phyloP scores from a whole-genome alignment of 2,329 filamentous ascomycete species.

The Aspergillus fumigatiaffinis region DNA sequence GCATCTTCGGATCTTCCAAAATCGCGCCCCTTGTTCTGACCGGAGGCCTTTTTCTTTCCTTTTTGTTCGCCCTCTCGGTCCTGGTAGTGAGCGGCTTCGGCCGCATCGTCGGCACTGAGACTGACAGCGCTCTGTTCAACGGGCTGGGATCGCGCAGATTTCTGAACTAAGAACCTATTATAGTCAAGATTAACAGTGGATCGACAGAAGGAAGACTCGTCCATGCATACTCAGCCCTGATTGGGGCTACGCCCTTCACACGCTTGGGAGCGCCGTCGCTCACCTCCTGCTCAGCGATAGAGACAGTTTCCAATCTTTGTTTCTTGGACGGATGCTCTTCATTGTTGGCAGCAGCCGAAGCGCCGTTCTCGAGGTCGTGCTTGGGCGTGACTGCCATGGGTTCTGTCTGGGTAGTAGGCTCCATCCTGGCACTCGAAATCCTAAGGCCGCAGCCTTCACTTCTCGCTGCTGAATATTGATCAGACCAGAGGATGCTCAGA shows the following conservation, averaged over 20 bases:
- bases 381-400: constrained; percentile 13
- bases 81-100: constrained; percentile 52
- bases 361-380: constrained; percentile 19
- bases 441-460: neutral
- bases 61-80: constrained; percentile 37
- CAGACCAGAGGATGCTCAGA: neutral
- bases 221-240: constrained; percentile 65
- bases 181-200: neutral
- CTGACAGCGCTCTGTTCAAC: constrained; percentile 47
- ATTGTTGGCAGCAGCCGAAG: constrained; percentile 23
- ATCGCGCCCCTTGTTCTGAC: constrained; percentile 78
- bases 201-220: neutral
- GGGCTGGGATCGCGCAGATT: constrained; percentile 15
- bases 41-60: constrained; percentile 53
- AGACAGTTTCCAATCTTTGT: constrained; percentile 50
- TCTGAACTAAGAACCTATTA: constrained; percentile 30
- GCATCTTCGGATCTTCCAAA: constrained; percentile 79
- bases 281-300: constrained; percentile 19
- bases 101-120: constrained; percentile 59
- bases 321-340: constrained; percentile 55
- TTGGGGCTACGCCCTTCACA: constrained; percentile 60
- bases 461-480: neutral
- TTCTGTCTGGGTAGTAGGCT: constrained; percentile 6
- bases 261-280: constrained; percentile 29
- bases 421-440: constrained; percentile 5